A percentile compares a stretch with the other conserved stretches of the same genome.
Evolutionary conservation across 1,284 basidiomycete genomes (phyloP).

Genomic region (Trametes sp.): DNA sequence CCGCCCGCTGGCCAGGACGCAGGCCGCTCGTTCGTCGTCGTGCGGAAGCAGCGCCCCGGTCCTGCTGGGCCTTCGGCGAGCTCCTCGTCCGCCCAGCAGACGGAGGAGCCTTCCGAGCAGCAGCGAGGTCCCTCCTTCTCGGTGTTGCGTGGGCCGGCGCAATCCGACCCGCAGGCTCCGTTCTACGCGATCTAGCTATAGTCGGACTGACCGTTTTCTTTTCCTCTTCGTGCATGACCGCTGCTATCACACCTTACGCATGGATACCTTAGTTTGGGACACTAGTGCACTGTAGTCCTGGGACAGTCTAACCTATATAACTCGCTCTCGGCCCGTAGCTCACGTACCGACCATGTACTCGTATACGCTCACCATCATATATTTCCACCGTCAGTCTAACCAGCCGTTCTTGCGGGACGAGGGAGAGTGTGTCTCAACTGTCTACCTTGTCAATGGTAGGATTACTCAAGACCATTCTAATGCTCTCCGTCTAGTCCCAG

Average conservation of each 20-base stretch:
- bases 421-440: not conserved
- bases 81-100: conserved; percentile 24
- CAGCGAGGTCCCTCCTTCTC: conserved; percentile 43
- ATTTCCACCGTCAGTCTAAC: not conserved
- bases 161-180: conserved; percentile 28
- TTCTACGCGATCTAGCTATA: conserved; percentile 20
- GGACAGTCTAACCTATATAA: conserved; percentile 34
- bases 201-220: conserved; percentile 15
- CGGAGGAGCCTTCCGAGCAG: conserved; percentile 25
- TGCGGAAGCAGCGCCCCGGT: conserved; percentile 57
- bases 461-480: too few relatives aligned
- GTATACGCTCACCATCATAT: conserved; percentile 22
- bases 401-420: not conserved
- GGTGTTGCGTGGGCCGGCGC: conserved; percentile 42
- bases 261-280: conserved; percentile 28
- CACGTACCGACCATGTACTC: conserved; percentile 27
- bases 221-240: conserved; percentile 8
- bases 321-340: conserved; percentile 33
- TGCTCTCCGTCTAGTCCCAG: too few relatives aligned
- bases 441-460: too few relatives aligned
- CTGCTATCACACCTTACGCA: conserved; percentile 1
- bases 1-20: conserved; percentile 46
- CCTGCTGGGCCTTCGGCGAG: conserved; percentile 25
- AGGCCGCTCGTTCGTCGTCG: conserved; percentile 73
- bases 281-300: conserved; percentile 28